Evolutionary conservation across 208 protist genomes (phyloP), one percentile per base, ranked within the genome.

Genomic region (Leishmania tarentolae): DNA sequence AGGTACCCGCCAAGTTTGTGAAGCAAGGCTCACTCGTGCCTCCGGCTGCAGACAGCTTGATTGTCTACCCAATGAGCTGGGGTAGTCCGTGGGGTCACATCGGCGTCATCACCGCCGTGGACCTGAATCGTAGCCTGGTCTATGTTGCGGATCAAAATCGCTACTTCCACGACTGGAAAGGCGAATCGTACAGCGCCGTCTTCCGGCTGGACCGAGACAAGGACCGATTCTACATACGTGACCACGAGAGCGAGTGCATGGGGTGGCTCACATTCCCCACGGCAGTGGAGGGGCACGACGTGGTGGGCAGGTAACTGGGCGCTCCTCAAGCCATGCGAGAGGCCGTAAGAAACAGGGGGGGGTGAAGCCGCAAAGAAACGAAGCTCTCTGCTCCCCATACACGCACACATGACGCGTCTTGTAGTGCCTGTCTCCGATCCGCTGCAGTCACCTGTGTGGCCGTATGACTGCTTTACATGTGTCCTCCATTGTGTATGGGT

Each of bases 81-180:
- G 83, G 88, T 42, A 97, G 90, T 75, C 84, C 89, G 50, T 90
- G 86, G 78, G 93, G 93, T 0, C 93, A 97, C 84, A 93, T 97
- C 82, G 93, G 91, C 28, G 91, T 97, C 80, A 97, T 97, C 76
- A 90, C 89, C 15, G 73, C 87, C 7, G 91, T 95, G 35, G 89
- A 90, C 61, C 31, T 87, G 0, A 78, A 79, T 24, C 63, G 37
- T 11, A 21, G 65, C 3, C 70, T 86, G 13, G 92, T 95, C 13
- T 88, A 86, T 73, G 87, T 95, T 50, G 91, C 93, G 1, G 93
- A 97, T 75, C 92, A 95, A 82, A 97, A 97, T 52, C 91, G 93
- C 13, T 94, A 87, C 81, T 97, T 97, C 73, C 89, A 90, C 81
- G 19, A 86, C 61, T 97, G 93, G 93, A 87, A 83, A 31, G 83